Base-by-base conservation (phyloP, 805 yeast genomes). In the Saccharomycopsis guyanensis region DNA sequence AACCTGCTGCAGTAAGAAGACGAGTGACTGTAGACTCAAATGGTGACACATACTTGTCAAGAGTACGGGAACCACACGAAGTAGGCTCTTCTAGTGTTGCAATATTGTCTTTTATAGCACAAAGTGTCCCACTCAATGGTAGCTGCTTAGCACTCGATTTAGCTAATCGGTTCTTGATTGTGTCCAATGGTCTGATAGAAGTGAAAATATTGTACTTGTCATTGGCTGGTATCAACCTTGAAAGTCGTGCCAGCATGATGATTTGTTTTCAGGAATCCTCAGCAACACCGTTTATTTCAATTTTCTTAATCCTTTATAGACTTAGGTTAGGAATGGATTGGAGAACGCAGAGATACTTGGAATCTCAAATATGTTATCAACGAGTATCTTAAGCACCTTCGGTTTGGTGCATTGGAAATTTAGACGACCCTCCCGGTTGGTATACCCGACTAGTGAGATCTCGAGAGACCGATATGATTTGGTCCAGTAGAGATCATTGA, bases 51-150 rank as follows among this genome's bases (percentile, higher is more conserved):
- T 83, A 93, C 34, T 65, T 63, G 12, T 58, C 49, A 6, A 93
- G 69, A 32, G 83, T 75, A 34, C 65, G 60, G 0, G 97, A 89
- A 0, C 82, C 82, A 56, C 96, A 85, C 0, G 96, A 84, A 0
- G 97, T 86, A 1, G 83, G 76, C 36, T 73, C 71, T 10, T 71
- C 72, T 5, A 59, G 63, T 0, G 96, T 81, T 36, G 78, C 76
- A 42, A 89, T 80, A 59, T 87, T 88, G 63, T 91, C 97, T 57
- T 93, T 94, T 20, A 83, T 64, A 0, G 82, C 83, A 8, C 68
- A 62, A 0, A 65, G 57, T 2, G 60, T 55, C 5, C 67, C 66
- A 1, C 56, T 42, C 23, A 72, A 51, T 3, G 61, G 59, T 10
- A 8, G 29, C 25, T n/a, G 27, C 23, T 13, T n/a, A 40, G 25